Base-by-base conservation (phyloP, 2,329 filamentous ascomycete genomes). In the Phaeomoniella chlamydospora region DNA sequence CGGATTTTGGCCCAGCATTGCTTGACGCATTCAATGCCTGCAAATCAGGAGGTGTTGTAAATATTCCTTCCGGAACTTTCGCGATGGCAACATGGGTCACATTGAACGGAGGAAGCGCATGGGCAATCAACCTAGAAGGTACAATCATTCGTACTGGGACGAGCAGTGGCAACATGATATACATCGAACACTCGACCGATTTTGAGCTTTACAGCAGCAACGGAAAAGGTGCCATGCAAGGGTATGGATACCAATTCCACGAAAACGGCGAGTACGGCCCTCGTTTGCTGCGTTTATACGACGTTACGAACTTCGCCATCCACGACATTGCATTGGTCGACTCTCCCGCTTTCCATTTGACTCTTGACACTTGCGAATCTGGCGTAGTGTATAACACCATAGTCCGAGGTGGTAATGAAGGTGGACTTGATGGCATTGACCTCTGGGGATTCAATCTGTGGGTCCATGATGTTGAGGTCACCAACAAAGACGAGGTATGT, bases 401-500 rank as follows among this genome's bases (percentile, higher is more conserved):
- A n/a, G 63, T 71, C 34, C 62, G 64, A 3, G 67, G 67, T 15
- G 65, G 58, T 10, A 58, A 68, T 41, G 49, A 54, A 43, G 68
- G 68, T 18, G 67, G 65, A 17, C 57, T 65, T 4, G 64, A 48
- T 36, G 42, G 45, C 2, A 45, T 48, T 14, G 45, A 48, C 14
- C 32, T 48, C n/a, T 47, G 45, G 43, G 61, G 62, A 10, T 61
- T 50, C 43, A 37, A 31, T 17, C 16, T 26, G 15, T 29, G 16
- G 1, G 16, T 14, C 16, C 29, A 39, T 14, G 15, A 10, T 46
- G 51, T 74, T 31, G 67, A 68, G 55, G 70, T 75, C 4, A 72
- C 71, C 15, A 76, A 75, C 61, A 73, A 72, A 51, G 69, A 75
- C 45, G 72, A 75, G 47, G 74, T 69, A 46, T 67, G 74, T 0